phyloP scores from a whole-genome alignment of 2,329 filamentous ascomycete genomes.

The Trichoderma sp. region DNA sequence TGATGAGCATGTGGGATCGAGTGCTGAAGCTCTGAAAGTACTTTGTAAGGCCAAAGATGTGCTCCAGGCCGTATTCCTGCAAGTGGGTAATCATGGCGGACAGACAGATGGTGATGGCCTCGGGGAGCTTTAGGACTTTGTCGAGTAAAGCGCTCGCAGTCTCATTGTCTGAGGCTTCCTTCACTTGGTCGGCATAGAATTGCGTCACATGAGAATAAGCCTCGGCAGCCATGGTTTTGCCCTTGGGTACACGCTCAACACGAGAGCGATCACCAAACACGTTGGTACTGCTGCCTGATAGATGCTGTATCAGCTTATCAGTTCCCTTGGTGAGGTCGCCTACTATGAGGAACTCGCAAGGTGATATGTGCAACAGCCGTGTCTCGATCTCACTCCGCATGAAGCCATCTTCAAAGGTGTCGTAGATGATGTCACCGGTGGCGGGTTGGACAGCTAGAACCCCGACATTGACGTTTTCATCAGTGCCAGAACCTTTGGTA shows the following conservation, averaged over 20 bases:
- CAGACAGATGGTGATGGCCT: constrained; percentile 84
- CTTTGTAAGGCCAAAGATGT: constrained; percentile 93
- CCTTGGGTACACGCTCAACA: constrained; percentile 73
- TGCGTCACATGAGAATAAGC: constrained; percentile 85
- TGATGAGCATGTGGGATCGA: constrained; percentile 90
- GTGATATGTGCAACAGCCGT: constrained; percentile 88
- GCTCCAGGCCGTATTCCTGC: constrained; percentile 86
- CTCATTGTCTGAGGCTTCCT: constrained; percentile 55
- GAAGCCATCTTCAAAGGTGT: constrained; percentile 94
- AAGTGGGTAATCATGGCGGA: constrained; percentile 96
- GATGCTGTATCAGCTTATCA: constrained; percentile 85
- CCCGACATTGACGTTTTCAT: constrained; percentile 90
- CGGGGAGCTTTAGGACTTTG: constrained; percentile 80
- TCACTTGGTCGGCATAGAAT: constrained; percentile 88
- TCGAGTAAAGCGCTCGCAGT: constrained; percentile 69
- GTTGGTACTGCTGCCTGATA: constrained; percentile 85
- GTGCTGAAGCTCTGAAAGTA: constrained; percentile 97
- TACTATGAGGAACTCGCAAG: constrained; percentile 91
- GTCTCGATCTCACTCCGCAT: constrained; percentile 97
- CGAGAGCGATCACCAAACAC: constrained; percentile 89
- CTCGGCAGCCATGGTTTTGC: constrained; percentile 79
- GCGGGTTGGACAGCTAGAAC: constrained; percentile 92
- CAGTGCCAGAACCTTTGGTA: constrained; percentile 72
- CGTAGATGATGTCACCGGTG: constrained; percentile 93
- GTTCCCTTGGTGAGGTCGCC: constrained; percentile 87